phyloP scores from a whole-genome alignment of 345 rosid genomes.

The Citrus glauca region DNA sequence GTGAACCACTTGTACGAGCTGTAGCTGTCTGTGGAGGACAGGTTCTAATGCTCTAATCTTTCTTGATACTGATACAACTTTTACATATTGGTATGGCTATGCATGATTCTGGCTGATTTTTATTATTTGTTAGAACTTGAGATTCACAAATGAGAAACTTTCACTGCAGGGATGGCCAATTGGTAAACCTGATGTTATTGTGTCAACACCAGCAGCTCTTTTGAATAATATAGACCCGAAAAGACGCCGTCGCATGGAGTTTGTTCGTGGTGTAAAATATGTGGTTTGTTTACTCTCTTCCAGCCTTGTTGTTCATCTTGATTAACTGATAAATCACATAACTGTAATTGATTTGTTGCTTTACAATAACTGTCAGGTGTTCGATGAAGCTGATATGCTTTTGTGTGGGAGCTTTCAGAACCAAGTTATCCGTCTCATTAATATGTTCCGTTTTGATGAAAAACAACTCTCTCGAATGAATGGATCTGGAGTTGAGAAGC shows the following conservation, averaged over 20 bases:
- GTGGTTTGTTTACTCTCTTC: slow-evolving; percentile 50
- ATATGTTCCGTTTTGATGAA: slow-evolving; percentile 84
- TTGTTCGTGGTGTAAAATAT: slow-evolving; percentile 64
- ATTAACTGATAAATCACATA: background rate
- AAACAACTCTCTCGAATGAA: slow-evolving; percentile 55
- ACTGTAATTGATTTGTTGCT: background rate
- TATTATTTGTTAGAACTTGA: slow-evolving; percentile 1
- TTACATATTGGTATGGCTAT: background rate
- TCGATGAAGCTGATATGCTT: slow-evolving; percentile 99
- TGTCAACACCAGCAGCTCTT: slow-evolving; percentile 88
- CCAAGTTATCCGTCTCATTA: slow-evolving; percentile 73
- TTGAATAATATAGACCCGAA: slow-evolving; percentile 73
- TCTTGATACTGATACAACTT: background rate
- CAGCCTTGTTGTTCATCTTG: background rate
- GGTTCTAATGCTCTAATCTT: slow-evolving; percentile 34
- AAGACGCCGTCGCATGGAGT: slow-evolving; percentile 41
- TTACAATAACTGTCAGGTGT: slow-evolving; percentile 50
- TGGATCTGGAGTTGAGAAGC: slow-evolving; percentile 25
- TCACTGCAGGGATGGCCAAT: slow-evolving; percentile 90
- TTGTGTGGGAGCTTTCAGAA: slow-evolving; percentile 86
- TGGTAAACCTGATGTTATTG: slow-evolving; percentile 61
- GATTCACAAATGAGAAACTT: slow-evolving; percentile 14
- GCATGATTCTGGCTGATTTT: background rate
- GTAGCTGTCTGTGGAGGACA: slow-evolving; percentile 73
- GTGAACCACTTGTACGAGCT: slow-evolving; percentile 59